phyloP scores from a whole-genome alignment of 2,329 filamentous ascomycete genomes.

The Pseudocercospora macadamiae region DNA sequence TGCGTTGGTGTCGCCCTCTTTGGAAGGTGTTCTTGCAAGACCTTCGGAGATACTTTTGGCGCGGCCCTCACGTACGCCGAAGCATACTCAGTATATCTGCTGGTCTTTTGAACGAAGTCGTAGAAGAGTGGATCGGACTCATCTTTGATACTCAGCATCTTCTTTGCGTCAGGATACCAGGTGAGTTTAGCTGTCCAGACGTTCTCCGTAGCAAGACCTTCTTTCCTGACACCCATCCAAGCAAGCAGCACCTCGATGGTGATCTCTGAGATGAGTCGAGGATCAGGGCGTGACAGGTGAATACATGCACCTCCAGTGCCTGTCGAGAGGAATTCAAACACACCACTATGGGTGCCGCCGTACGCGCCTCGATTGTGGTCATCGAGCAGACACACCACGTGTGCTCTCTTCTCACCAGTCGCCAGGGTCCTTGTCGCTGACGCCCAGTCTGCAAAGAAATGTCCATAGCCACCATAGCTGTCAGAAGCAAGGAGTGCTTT shows the following conservation, averaged over 20 bases:
- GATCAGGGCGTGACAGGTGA: background rate
- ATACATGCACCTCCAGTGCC: conserved; percentile 14
- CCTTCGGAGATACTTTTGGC: background rate
- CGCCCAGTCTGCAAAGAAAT: conserved; percentile 18
- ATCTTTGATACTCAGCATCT: background rate
- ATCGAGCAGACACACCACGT: conserved; percentile 17
- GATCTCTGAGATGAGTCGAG: conserved; percentile 19
- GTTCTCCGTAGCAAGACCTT: background rate
- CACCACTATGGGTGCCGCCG: background rate
- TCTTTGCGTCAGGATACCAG: background rate
- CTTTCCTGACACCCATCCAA: conserved; percentile 23
- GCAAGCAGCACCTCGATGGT: conserved; percentile 18
- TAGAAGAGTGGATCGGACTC: background rate
- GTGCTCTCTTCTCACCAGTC: conserved; percentile 14
- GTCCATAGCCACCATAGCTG: conserved; percentile 17
- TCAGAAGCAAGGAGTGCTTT: conserved; percentile 5
- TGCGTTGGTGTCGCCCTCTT: conserved; percentile 2
- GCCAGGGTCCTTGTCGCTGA: conserved; percentile 10
- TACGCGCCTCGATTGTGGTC: too few relatives aligned
- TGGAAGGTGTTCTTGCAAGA: conserved; percentile 1
- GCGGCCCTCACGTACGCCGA: too few relatives aligned
- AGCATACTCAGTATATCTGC: background rate
- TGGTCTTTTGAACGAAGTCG: background rate
- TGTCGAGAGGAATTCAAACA: conserved; percentile 13
- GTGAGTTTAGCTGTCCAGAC: background rate